Percentiles rank a stretch among this genome's conserved stretches.
These are phyloP conservation scores for Kodamaea alishanica DNA, from an alignment of 1,139 yeast genomes.

Conservation along the genomic window DNA sequence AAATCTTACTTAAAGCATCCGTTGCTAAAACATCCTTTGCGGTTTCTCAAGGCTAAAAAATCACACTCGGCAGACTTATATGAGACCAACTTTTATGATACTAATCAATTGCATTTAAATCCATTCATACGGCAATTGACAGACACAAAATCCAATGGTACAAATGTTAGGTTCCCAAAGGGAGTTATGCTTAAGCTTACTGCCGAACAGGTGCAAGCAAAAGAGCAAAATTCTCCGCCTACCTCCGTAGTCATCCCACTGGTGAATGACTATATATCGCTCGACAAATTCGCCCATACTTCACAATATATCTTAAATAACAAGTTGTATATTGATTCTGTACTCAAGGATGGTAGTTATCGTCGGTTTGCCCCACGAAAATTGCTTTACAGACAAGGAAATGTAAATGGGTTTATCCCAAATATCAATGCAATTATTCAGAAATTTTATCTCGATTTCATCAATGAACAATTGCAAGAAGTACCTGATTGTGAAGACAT, in stretches of 20 bases:
- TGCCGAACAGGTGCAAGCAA: constrained; percentile 7
- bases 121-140: constrained; percentile 24
- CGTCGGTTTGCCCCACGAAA: constrained; percentile 15
- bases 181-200: constrained; percentile 25
- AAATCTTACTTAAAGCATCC: constrained; percentile 20
- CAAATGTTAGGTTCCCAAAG: constrained; percentile 18
- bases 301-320: constrained; percentile 15
- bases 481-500: not conserved
- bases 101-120: constrained; percentile 14
- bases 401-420: constrained; percentile 13
- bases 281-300: constrained; percentile 6
- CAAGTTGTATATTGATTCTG: constrained; percentile 10
- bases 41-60: constrained; percentile 20
- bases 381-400: constrained; percentile 7
- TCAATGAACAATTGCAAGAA: constrained; percentile 4
- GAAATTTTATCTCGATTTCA: constrained; percentile 12
- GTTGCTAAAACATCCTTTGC: constrained; percentile 22
- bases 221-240: constrained; percentile 2
- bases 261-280: constrained; percentile 6
- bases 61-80: constrained; percentile 18
- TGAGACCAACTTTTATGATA: constrained; percentile 13
- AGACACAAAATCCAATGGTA: constrained; percentile 21
- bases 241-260: constrained; percentile 9
- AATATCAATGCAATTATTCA: constrained; percentile 13
- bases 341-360: constrained; percentile 9